Evolutionary conservation across 345 rosid genomes (phyloP).

Genomic region (Salix brachista): DNA sequence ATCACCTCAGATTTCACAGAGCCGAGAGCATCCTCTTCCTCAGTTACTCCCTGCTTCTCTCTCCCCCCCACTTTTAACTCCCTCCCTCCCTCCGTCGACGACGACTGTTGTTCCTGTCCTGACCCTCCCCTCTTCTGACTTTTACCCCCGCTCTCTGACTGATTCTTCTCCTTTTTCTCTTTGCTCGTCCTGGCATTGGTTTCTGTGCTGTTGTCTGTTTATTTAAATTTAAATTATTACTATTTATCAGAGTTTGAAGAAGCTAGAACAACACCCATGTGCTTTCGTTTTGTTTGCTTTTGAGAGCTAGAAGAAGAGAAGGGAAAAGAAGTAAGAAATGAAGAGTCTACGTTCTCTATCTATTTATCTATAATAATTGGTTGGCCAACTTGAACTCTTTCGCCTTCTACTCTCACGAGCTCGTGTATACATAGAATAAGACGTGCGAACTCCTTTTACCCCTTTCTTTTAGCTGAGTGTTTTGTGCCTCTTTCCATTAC

Average conservation of each 20-base stretch:
- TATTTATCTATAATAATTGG: neutral
- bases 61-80: neutral
- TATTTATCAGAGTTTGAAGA: neutral
- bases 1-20: constrained; percentile 34
- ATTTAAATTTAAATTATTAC: neutral
- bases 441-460: neutral
- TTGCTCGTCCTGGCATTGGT: constrained; percentile 1
- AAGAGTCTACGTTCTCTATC: neutral
- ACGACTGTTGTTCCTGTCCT: neutral
- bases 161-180: neutral
- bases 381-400: neutral
- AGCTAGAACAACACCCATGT: constrained; percentile 29
- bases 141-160: neutral
- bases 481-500: constrained; percentile 20
- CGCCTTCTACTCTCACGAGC: neutral
- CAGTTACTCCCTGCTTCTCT: no score
- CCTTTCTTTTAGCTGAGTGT: constrained; percentile 4
- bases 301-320: constrained; percentile 15
- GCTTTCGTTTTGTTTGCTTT: constrained; percentile 28
- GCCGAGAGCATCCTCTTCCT: neutral
- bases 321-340: neutral
- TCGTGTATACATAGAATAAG: neutral
- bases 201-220: neutral
- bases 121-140: neutral
- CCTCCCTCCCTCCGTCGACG: neutral